A percentile compares a stretch with the other conserved stretches of the same genome.
Evolutionary conservation across 2,329 filamentous ascomycete genomes (phyloP).

Genomic region (Cercospora brassicicola): DNA sequence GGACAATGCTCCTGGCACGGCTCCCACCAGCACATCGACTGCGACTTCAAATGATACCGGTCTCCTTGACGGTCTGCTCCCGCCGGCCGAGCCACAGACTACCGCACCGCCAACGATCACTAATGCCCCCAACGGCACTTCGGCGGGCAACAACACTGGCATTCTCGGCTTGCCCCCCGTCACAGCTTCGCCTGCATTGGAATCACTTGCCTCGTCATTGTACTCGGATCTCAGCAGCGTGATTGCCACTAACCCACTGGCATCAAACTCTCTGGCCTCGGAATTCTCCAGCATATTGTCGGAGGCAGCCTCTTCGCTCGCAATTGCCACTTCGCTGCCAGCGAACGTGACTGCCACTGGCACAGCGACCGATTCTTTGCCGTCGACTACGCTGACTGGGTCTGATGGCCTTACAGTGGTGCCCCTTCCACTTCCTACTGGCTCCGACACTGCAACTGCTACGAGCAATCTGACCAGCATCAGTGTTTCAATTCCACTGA

Average conservation of each 20-base stretch:
- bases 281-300: slow-evolving; percentile 36
- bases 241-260: slow-evolving; percentile 32
- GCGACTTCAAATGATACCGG: not conserved
- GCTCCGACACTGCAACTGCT: slow-evolving; percentile 22
- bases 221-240: slow-evolving; percentile 34
- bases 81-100: not conserved
- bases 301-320: slow-evolving; percentile 33
- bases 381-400: slow-evolving; percentile 23
- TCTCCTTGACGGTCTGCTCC: not conserved
- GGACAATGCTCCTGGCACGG: not conserved
- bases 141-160: slow-evolving; percentile 22
- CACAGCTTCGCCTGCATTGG: slow-evolving; percentile 32
- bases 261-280: slow-evolving; percentile 33
- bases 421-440: slow-evolving; percentile 27
- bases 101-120: not conserved
- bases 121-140: slow-evolving; percentile 4
- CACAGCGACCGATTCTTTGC: slow-evolving; percentile 18
- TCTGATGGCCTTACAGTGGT: slow-evolving; percentile 27
- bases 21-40: not conserved
- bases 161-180: slow-evolving; percentile 16
- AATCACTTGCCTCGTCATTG: slow-evolving; percentile 34
- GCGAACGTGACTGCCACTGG: slow-evolving; percentile 23
- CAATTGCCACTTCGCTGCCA: slow-evolving; percentile 15
- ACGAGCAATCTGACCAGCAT: slow-evolving; percentile 20
- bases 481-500: slow-evolving; percentile 24